Evolutionary conservation across 805 yeast species (phyloP).

Genomic region (Alloascoidea africana): DNA sequence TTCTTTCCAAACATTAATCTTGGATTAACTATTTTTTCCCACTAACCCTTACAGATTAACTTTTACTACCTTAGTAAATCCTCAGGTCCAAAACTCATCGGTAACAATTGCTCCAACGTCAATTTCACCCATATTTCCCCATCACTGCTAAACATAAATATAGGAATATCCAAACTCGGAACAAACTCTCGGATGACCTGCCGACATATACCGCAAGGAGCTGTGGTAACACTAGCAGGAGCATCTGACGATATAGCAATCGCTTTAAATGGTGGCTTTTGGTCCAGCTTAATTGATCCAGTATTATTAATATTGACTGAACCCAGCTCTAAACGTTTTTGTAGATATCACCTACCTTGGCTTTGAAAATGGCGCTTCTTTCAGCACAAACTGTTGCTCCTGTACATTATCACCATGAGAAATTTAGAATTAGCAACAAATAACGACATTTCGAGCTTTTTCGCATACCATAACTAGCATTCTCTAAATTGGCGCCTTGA

Average conservation of each 20-base stretch:
- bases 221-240: slow-evolving; percentile 36
- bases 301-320: too few species aligned
- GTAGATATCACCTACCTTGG: slow-evolving; percentile 28
- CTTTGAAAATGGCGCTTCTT: slow-evolving; percentile 44
- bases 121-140: slow-evolving; percentile 30
- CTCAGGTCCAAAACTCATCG: slow-evolving; percentile 80
- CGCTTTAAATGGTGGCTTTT: slow-evolving; percentile 31
- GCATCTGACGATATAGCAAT: slow-evolving; percentile 54
- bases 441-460: too few species aligned
- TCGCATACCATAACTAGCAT: slow-evolving; percentile 70
- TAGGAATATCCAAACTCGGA: slow-evolving; percentile 29
- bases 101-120: slow-evolving; percentile 52
- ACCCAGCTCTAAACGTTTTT: too few species aligned
- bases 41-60: too few species aligned
- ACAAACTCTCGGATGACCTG: slow-evolving; percentile 81
- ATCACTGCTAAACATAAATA: slow-evolving; percentile 52
- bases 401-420: too few species aligned
- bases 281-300: slow-evolving; percentile 21
- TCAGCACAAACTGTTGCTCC: slow-evolving; percentile 66
- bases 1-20: too few species aligned
- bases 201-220: slow-evolving; percentile 93
- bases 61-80: slow-evolving; percentile 27
- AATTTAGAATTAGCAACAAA: too few species aligned
- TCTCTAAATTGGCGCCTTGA: slow-evolving; percentile 82
- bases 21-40: too few species aligned